Evolutionary conservation across 2,329 filamentous ascomycete species (phyloP), one percentile per base, ranked within the genome.

Genomic region (Xylaria sp.): DNA sequence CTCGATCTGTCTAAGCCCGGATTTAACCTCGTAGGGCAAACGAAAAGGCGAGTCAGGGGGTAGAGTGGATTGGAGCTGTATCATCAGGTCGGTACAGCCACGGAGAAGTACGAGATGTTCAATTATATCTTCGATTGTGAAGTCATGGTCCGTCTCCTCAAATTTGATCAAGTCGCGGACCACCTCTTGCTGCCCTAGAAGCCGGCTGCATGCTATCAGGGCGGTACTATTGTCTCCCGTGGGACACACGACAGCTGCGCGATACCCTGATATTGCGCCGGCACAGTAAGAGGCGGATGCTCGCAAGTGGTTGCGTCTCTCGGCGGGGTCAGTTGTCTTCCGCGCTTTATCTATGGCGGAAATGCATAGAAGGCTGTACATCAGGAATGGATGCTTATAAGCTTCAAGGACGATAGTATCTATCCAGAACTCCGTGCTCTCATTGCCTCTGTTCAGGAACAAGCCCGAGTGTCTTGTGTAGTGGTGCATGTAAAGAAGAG

Each of bases 401-500:
- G 61, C 65, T 50, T 67, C 65, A 10, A 47, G 11, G 17, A 67
- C 61, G 2, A 67, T 64, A 20, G 22, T 51, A 17, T 67, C 61
- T 25, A 51, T 9, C 65, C 65, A 67, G 33, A 64, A 67, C 3
- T 4, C 15, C 15, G 33, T 56, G 50, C 39, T 64, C 44, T 67
- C 65, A n/a, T 61, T 61, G 22, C 64, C 64, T 45, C 65, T 64
- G n/a, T 67, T 61, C 20, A 67, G 65, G 42, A 44, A 55, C 7
- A 60, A 38, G 5, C 25, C 39, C 5, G 55, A 64, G 15, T 64
- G 60, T 45, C 65, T 59, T 33, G 51, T 61, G 15, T 65, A 67
- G 38, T 65, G 56, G 42, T 67, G 65, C 61, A 67, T 67, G 45
- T 65, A 67, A 20, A 67, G 65, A 27, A 67, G 57, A 31, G 56